These are phyloP conservation scores for Carex littledalei DNA, from an alignment of 176 grass and related monocot species.

Conservation along the genomic window DNA sequence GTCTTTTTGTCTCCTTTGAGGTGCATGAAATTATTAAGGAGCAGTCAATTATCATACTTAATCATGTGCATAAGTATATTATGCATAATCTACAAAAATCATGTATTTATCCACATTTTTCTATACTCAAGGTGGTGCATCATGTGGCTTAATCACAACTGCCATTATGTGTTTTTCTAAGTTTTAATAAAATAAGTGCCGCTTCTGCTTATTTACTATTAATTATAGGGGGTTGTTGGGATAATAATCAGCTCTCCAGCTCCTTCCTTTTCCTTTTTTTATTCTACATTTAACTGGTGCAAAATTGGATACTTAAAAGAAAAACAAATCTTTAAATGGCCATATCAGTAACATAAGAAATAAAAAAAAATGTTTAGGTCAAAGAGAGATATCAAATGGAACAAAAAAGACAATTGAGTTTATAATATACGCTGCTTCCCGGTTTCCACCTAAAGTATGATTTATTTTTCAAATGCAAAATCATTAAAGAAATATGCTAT, in stretches of 20 bases:
- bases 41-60: background rate
- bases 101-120: constrained; percentile 1
- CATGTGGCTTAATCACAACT: background rate
- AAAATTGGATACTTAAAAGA: background rate
- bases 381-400: background rate
- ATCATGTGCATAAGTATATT: background rate
- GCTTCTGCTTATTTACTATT: background rate
- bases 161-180: background rate
- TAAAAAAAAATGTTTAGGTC: background rate
- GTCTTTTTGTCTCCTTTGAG: constrained; percentile 17
- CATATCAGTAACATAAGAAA: background rate
- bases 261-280: background rate
- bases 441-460: background rate
- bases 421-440: background rate
- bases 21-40: background rate
- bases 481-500: constrained; percentile 5
- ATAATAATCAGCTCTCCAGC: background rate
- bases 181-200: background rate
- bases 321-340: background rate
- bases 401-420: background rate
- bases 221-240: background rate
- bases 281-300: background rate
- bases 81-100: background rate
- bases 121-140: background rate
- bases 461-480: constrained; percentile 7